Evolutionary conservation across 148 eudicot species (phyloP).

Genomic region (Rhododendron kiyosumense): DNA sequence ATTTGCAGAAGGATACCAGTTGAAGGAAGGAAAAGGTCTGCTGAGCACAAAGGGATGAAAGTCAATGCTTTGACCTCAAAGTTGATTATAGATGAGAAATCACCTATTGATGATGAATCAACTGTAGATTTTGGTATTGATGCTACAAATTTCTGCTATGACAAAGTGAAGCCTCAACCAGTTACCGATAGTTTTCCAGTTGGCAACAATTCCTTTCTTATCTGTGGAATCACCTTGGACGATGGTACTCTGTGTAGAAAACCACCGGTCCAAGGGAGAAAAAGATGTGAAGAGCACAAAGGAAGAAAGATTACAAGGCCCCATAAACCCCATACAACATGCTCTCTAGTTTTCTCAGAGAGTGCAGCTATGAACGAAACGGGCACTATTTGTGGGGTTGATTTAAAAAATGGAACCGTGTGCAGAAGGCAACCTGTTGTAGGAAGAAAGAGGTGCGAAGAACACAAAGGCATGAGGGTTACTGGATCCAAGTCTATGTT

Average conservation of each 20-base stretch:
- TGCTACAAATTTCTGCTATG: conserved; percentile 5
- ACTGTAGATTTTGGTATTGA: not conserved
- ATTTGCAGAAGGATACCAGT: conserved; percentile 45
- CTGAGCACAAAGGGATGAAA: conserved; percentile 63
- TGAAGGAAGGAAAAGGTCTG: conserved; percentile 61
- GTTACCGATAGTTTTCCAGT: not conserved
- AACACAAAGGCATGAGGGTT: conserved; percentile 27
- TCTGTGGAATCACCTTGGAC: conserved; percentile 46
- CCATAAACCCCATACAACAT: not conserved
- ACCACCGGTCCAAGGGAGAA: conserved; percentile 42
- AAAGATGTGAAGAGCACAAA: conserved; percentile 70
- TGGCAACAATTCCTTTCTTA: conserved; percentile 8
- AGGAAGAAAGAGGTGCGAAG: conserved; percentile 28
- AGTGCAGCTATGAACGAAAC: not conserved
- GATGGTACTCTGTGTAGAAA: conserved; percentile 47
- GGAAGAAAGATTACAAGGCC: conserved; percentile 36
- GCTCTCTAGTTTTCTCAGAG: not conserved
- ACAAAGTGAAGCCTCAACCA: not conserved
- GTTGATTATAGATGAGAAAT: not conserved
- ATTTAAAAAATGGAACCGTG: conserved; percentile 28
- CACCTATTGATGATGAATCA: not conserved
- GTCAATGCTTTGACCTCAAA: conserved; percentile 20
- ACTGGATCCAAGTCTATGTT: not conserved
- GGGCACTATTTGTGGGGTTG: conserved; percentile 34
- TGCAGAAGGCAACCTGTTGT: conserved; percentile 19